Evolutionary conservation across 2,329 filamentous ascomycete species (phyloP).

Genomic region (Apiospora pterosperma): DNA sequence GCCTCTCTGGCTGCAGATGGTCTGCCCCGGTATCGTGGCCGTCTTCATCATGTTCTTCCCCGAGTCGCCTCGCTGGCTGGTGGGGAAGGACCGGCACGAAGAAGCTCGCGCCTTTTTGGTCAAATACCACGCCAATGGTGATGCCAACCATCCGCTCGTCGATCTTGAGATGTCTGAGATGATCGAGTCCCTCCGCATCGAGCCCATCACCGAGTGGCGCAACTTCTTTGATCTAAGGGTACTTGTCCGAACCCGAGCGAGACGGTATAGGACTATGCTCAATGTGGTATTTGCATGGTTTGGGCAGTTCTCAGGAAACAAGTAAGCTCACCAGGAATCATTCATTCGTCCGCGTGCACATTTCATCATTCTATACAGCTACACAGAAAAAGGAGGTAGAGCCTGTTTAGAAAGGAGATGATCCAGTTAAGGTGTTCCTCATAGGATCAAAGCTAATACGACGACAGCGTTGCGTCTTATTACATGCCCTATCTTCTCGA

Average conservation of each 20-base stretch:
- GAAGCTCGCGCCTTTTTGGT: constrained; percentile 35
- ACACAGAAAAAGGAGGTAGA: too few relatives aligned
- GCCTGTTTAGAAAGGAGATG: too few relatives aligned
- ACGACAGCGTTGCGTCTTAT: constrained; percentile 29
- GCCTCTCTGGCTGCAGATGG: constrained; percentile 31
- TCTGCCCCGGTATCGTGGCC: constrained; percentile 26
- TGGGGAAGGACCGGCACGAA: constrained; percentile 28
- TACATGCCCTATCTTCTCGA: constrained; percentile 37
- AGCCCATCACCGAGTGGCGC: constrained; percentile 31
- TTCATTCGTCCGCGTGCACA: not conserved
- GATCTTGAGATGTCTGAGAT: constrained; percentile 39
- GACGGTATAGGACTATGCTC: constrained; percentile 33
- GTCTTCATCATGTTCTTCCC: constrained; percentile 30
- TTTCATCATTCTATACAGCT: not conserved
- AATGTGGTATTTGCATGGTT: constrained; percentile 39
- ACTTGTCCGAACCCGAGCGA: constrained; percentile 31
- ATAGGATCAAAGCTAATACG: not conserved
- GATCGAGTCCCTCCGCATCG: constrained; percentile 27
- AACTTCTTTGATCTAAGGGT: constrained; percentile 34
- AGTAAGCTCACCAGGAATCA: constrained; percentile 17
- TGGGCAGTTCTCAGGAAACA: constrained; percentile 37
- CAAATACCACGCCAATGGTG: constrained; percentile 39
- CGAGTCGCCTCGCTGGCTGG: constrained; percentile 32
- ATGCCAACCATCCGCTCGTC: constrained; percentile 36
- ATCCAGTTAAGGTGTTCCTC: too few relatives aligned